phyloP scores from a whole-genome alignment of 2,329 filamentous ascomycete genomes.

The Aspergillus sclerotialis region DNA sequence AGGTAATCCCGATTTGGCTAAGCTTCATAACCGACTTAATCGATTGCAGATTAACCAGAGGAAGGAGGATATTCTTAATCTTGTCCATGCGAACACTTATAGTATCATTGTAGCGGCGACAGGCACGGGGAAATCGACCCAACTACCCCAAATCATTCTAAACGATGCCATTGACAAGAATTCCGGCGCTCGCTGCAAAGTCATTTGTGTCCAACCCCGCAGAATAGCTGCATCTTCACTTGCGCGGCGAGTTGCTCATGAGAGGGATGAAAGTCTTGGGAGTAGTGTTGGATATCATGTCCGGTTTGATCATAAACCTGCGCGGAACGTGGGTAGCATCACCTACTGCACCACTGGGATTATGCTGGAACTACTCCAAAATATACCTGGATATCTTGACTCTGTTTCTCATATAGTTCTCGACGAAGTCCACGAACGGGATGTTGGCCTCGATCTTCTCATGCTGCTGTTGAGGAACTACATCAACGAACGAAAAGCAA shows the following conservation, averaged over 20 bases:
- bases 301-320: conserved; percentile 33
- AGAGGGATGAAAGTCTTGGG: conserved; percentile 36
- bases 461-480: conserved; percentile 40
- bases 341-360: conserved; percentile 47
- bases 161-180: conserved; percentile 39
- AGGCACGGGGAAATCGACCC: conserved; percentile 43
- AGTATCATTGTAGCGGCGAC: conserved; percentile 42
- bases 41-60: conserved; percentile 37
- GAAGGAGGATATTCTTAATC: conserved; percentile 27
- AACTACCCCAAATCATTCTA: conserved; percentile 49
- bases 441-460: conserved; percentile 40
- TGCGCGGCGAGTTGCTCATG: conserved; percentile 40
- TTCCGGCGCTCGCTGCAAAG: conserved; percentile 38
- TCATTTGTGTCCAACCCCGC: conserved; percentile 46
- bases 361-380: conserved; percentile 39
- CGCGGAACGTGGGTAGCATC: conserved; percentile 33
- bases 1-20: too few relatives aligned
- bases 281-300: conserved; percentile 42
- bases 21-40: too few relatives aligned
- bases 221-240: conserved; percentile 43
- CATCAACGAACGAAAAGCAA: conserved; percentile 26
- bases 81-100: conserved; percentile 35
- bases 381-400: conserved; percentile 30
- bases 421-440: conserved; percentile 47
- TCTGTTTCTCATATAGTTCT: conserved; percentile 43